These are phyloP conservation scores for Malassezia dermatis DNA, from an alignment of 1,284 basidiomycete genomes.

Conservation along the genomic window DNA sequence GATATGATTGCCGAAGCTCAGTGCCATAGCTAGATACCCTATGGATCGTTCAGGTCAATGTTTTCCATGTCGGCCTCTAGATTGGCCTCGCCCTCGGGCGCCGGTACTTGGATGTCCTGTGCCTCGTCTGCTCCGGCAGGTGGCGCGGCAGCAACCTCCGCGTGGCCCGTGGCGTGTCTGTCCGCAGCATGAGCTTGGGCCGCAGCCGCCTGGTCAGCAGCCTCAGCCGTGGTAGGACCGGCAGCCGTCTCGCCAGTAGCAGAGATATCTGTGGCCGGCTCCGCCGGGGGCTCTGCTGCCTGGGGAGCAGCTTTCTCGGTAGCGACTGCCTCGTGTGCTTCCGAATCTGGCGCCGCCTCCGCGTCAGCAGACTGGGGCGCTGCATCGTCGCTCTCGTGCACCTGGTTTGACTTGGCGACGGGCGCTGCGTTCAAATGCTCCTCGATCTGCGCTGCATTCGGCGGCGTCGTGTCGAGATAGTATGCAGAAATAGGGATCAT, in stretches of 20 bases:
- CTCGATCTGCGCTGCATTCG: conserved; percentile 26
- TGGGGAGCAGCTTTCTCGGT: not conserved
- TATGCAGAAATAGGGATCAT: conserved; percentile 44
- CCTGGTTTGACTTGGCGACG: not conserved
- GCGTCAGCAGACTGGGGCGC: not conserved
- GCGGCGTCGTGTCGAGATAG: conserved; percentile 42
- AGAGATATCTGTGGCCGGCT: not conserved
- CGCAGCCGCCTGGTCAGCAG: too few species aligned
- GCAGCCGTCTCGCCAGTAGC: too few species aligned
- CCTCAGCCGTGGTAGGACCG: too few species aligned
- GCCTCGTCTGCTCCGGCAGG: not conserved
- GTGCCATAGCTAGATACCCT: conserved; percentile 4
- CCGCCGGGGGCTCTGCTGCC: not conserved
- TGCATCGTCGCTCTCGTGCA: not conserved
- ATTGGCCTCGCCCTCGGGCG: not conserved
- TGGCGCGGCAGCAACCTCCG: not conserved
- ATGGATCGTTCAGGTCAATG: conserved; percentile 9
- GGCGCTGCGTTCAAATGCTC: not conserved
- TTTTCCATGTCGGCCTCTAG: conserved; percentile 16
- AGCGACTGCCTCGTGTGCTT: not conserved
- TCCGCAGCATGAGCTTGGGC: too few species aligned
- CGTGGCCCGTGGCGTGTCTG: too few species aligned
- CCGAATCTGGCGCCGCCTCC: not conserved
- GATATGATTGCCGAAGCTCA: not conserved
- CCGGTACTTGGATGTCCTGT: not conserved